Evolutionary conservation across 1,284 basidiomycete genomes (phyloP).

Genomic region (Entoloma clypeatum): DNA sequence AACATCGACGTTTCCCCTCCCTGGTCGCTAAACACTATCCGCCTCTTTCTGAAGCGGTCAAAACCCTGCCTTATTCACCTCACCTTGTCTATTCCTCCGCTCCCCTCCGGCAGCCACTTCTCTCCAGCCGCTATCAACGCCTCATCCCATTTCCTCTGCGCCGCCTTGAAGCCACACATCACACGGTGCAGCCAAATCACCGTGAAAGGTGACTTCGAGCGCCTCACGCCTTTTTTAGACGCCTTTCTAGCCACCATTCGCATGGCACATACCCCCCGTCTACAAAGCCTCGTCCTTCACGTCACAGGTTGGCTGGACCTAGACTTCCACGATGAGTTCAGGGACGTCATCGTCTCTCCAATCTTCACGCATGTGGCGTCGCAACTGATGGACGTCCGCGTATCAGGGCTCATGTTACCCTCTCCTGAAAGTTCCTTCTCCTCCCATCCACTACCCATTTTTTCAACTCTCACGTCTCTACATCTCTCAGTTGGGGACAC

Average conservation of each 20-base stretch:
- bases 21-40: conserved; percentile 14
- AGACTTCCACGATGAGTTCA: too few species aligned
- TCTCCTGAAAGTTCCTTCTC: not conserved
- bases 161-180: conserved; percentile 12
- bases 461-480: conserved; percentile 11
- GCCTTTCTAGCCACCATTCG: conserved; percentile 13
- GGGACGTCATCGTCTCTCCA: conserved; percentile 1
- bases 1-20: conserved; percentile 22
- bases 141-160: conserved; percentile 12
- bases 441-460: conserved; percentile 6
- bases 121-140: conserved; percentile 13
- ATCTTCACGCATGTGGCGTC: conserved; percentile 9
- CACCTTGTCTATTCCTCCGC: conserved; percentile 14
- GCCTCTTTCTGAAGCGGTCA: conserved; percentile 29
- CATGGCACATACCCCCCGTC: conserved; percentile 6
- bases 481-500: conserved; percentile 14
- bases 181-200: conserved; percentile 16
- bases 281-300: conserved; percentile 12
- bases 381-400: conserved; percentile 9
- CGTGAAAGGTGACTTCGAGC: conserved; percentile 17
- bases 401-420: conserved; percentile 13
- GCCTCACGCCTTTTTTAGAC: conserved; percentile 14
- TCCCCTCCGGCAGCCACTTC: conserved; percentile 13
- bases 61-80: conserved; percentile 25
- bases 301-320: conserved; percentile 8